Evolutionary conservation across 2,329 filamentous ascomycete genomes (phyloP), one percentile per base, ranked within the genome.

Genomic region (Calonectria ilicicola): DNA sequence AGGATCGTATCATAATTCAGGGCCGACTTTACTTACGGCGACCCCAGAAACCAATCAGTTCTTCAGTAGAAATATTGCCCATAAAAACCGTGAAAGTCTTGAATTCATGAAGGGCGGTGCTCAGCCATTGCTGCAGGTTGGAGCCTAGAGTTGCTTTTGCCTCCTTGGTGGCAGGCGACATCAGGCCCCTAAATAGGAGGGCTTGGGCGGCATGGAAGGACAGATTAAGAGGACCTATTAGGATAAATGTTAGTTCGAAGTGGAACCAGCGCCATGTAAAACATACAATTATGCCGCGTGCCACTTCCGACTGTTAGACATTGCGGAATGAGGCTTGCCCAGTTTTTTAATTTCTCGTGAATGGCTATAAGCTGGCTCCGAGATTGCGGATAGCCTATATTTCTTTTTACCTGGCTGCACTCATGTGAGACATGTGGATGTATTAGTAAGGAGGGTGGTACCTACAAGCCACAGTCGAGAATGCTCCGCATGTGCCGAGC

Each of bases 41-140:
- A 23, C 85, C 84, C 86, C 86, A 87, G 73, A 87, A 87, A 3
- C 84, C 82, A 32, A 83, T 81, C 2, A 87, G 75, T 68, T 84
- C 82, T 27, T 82, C 74, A 35, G 83, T 73, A 23, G 80, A 81
- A 3, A 86, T 78, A 29, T 74, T 79, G 5, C 79, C 70, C 80
- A 87, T 85, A 46, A 86, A 86, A 0, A 74, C 71, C 1, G 81
- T 81, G 72, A 87, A 85, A 2, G 81, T 77, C 35, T 83, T 79
- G 15, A 86, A 85, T 35, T 85, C 82, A 1, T 72, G 53, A 2
- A 85, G 77, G 2, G 84, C 84, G 0, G 74, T 77, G 5, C 77
- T 67, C 21, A 86, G 81, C 80, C 83, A 84, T 32, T 78, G 79
- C 3, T 82, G 79, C 4, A 85, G 81, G 44, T 80, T 84, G 0